Evolutionary conservation across 495 filamentous ascomycete species (phyloP).

Genomic region (Penicillium mononematosum): DNA sequence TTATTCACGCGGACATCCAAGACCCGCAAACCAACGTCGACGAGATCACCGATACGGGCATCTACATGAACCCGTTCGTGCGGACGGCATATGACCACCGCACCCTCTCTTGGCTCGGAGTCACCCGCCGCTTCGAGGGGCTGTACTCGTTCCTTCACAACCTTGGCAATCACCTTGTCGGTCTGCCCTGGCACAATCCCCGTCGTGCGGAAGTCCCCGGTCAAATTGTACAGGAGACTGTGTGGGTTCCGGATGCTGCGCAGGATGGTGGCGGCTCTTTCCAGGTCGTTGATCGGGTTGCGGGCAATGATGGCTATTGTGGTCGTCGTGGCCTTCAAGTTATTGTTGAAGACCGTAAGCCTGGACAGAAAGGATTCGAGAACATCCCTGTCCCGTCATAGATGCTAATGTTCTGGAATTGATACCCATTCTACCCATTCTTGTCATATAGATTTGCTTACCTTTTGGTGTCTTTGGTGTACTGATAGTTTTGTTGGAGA

Average conservation of each 20-base stretch:
- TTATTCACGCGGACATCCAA: slow-evolving; percentile 71
- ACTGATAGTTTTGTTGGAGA: background rate
- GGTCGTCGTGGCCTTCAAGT: slow-evolving; percentile 56
- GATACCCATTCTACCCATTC: slow-evolving; percentile 10
- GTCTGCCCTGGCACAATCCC: slow-evolving; percentile 57
- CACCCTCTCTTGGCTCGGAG: slow-evolving; percentile 55
- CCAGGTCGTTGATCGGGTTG: slow-evolving; percentile 41
- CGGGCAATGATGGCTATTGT: slow-evolving; percentile 56
- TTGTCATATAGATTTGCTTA: background rate
- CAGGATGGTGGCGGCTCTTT: slow-evolving; percentile 41
- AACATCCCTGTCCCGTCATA: slow-evolving; percentile 35
- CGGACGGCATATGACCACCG: slow-evolving; percentile 60
- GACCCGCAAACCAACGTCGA: slow-evolving; percentile 38
- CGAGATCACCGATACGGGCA: slow-evolving; percentile 49
- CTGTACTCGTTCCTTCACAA: slow-evolving; percentile 55
- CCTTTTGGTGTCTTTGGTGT: background rate
- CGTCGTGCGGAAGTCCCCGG: slow-evolving; percentile 55
- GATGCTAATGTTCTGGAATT: background rate
- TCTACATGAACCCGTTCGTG: slow-evolving; percentile 74
- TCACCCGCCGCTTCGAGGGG: slow-evolving; percentile 58
- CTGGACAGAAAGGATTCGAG: slow-evolving; percentile 56
- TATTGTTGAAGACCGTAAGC: slow-evolving; percentile 49
- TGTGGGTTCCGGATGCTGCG: slow-evolving; percentile 47
- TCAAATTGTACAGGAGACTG: slow-evolving; percentile 51
- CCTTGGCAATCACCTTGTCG: slow-evolving; percentile 51